Conservation (phyloP, 495 filamentous ascomycete genomes). For the Lichenothelia convexa region DNA sequence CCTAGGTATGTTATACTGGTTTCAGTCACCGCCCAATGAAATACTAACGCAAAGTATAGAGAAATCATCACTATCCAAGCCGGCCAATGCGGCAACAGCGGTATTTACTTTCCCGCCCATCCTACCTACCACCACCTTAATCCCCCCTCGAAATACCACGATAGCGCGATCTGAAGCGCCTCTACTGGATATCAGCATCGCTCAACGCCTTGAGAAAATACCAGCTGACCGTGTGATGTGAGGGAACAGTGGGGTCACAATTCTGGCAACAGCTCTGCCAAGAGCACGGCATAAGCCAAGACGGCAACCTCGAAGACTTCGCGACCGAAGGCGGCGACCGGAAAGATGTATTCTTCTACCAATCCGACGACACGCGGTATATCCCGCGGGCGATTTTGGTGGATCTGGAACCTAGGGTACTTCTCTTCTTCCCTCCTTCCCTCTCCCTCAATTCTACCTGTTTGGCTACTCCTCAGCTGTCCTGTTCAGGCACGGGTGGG, state of each 20-base stretch:
- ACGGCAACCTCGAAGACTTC: constrained; percentile 90
- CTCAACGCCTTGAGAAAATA: no score
- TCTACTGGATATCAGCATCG: no score
- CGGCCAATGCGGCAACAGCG: constrained; percentile 98
- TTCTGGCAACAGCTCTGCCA: constrained; percentile 97
- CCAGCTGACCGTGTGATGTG: no score
- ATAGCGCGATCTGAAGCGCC: neutral
- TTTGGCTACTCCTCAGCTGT: no score
- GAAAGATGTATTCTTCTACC: constrained; percentile 98
- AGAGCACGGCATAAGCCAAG: constrained; percentile 93
- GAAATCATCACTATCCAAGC: constrained; percentile 99
- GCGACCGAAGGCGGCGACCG: constrained; percentile 91
- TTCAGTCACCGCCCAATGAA: no score
- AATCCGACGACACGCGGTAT: constrained; percentile 92
- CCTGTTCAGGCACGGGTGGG: no score
- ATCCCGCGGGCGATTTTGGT: constrained; percentile 92
- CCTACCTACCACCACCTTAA: constrained; percentile 6
- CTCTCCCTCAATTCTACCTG: no score
- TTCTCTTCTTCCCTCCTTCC: no score
- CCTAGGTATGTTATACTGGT: neutral
- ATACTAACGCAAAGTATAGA: no score
- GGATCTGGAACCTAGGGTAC: constrained; percentile 79
- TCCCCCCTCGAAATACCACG: neutral
- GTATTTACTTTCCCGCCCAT: constrained; percentile 32
- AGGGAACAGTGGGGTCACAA: constrained; percentile 57